Evolutionary conservation across 345 rosid species (phyloP).

Genomic region (Moricandia moricandioides): DNA sequence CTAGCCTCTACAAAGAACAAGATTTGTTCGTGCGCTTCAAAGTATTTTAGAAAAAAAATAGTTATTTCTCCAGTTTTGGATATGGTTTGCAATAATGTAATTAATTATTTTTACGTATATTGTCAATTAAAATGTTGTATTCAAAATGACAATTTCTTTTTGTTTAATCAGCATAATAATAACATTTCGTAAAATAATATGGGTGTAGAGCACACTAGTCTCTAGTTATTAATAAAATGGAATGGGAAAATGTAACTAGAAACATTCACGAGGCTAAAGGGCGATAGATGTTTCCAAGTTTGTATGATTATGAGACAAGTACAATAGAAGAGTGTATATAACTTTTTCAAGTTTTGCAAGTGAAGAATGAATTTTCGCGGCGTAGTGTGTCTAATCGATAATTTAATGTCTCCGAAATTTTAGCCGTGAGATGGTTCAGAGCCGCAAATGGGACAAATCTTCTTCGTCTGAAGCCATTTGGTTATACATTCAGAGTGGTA

Average conservation of each 20-base stretch:
- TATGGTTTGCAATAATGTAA: no score
- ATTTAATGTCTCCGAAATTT: neutral
- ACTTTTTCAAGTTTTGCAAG: neutral
- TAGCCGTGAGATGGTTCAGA: neutral
- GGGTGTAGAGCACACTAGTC: no score
- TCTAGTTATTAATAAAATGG: no score
- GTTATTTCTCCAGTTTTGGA: no score
- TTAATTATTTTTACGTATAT: no score
- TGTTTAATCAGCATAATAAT: no score
- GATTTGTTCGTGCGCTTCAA: no score
- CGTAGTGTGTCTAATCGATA: neutral
- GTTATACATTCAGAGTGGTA: neutral
- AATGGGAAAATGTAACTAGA: neutral
- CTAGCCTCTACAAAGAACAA: no score
- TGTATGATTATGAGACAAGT: neutral
- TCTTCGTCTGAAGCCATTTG: neutral
- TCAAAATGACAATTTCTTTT: no score
- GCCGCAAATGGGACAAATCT: neutral
- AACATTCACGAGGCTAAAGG: neutral
- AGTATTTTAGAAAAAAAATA: no score
- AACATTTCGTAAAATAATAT: no score
- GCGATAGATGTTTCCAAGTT: neutral
- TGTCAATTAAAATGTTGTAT: no score
- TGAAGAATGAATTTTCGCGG: neutral
- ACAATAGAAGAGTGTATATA: neutral